Base-by-base conservation (phyloP, 2,329 filamentous ascomycete species). In the Aspergillus bombycis region DNA sequence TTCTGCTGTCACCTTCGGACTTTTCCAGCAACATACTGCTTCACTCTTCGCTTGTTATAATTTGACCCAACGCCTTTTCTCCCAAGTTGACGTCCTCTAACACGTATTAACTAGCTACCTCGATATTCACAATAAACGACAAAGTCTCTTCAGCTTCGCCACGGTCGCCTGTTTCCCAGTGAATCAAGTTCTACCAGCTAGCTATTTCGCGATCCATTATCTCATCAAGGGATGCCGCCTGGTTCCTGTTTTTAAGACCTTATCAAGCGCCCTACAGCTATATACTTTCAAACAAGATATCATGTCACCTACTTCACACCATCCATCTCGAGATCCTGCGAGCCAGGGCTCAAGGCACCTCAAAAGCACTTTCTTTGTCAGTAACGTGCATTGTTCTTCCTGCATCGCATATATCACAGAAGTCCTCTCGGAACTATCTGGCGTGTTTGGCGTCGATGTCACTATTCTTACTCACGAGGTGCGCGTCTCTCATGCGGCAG, bases 321-420 rank as follows among this genome's bases (percentile, higher is more conserved):
- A 61, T 57, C 45, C 56, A 26, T 21, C 61, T n/a, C 52, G 50
- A 19, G 54, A 48, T 36, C 57, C 62, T 8, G 65, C 67, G 26
- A 54, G 63, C 59, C 64, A 69, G 56, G 62, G 60, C 54, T 38
- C 58, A 46, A 32, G 46, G 53, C 46, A 26, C 52, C 67, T 68
- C 57, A 68, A 61, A 57, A 77, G 73, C 64, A 67, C 77, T 26
- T 77, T 83, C 34, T 78, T 82, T 61, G 79, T 82, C 57, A 79
- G 78, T 62, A 83, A 83, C 63, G 77, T 83, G 45, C 81, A 83
- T 68, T 83, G 81, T 67, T 72, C 80, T 19, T 83, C 81, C 23
- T 83, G 81, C 62, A 79, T 83, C 26, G 72, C 79, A 53, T 80
- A 82, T 67, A 77, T 81, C 54, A 76, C 77, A 38, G 79, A 80